Evolutionary conservation across 441 rosid genomes (phyloP).

Genomic region (Lagerstroemia fauriei): DNA sequence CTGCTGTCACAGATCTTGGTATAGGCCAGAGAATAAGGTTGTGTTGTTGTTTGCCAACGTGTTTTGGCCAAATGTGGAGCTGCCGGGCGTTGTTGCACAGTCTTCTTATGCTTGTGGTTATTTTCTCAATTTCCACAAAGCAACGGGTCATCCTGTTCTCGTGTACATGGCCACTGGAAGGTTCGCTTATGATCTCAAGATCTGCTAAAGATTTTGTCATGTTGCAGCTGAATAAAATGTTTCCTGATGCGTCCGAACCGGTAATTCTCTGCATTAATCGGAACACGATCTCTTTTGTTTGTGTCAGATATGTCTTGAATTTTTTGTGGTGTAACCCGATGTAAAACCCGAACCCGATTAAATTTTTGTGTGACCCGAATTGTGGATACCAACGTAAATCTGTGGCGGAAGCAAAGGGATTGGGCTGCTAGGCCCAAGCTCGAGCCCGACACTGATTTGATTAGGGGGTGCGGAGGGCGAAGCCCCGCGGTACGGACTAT

Average conservation of each 20-base stretch:
- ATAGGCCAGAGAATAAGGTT: slow-evolving; percentile 83
- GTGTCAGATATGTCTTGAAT: no score
- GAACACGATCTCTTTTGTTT: not conserved
- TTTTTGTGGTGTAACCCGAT: no score
- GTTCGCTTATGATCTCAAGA: slow-evolving; percentile 66
- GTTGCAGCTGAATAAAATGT: slow-evolving; percentile 79
- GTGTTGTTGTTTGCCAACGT: slow-evolving; percentile 61
- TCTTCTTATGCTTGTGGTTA: slow-evolving; percentile 76
- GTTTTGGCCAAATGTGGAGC: slow-evolving; percentile 88
- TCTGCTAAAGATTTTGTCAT: slow-evolving; percentile 59
- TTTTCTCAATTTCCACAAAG: slow-evolving; percentile 83
- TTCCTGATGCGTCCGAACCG: slow-evolving; percentile 72
- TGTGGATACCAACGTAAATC: no score
- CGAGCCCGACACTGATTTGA: no score
- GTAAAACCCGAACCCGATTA: no score
- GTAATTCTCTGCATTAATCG: slow-evolving; percentile 33
- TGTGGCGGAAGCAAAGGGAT: no score
- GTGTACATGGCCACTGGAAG: slow-evolving; percentile 87
- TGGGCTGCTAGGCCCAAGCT: no score
- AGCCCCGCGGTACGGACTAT: no score
- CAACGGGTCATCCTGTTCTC: slow-evolving; percentile 84
- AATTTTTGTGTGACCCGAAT: no score
- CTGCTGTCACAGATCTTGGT: slow-evolving; percentile 80
- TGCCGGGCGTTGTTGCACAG: slow-evolving; percentile 69
- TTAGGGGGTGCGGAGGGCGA: no score